Conservation (phyloP, 2,329 filamentous ascomycete genomes). For the Calycina herbarum region DNA sequence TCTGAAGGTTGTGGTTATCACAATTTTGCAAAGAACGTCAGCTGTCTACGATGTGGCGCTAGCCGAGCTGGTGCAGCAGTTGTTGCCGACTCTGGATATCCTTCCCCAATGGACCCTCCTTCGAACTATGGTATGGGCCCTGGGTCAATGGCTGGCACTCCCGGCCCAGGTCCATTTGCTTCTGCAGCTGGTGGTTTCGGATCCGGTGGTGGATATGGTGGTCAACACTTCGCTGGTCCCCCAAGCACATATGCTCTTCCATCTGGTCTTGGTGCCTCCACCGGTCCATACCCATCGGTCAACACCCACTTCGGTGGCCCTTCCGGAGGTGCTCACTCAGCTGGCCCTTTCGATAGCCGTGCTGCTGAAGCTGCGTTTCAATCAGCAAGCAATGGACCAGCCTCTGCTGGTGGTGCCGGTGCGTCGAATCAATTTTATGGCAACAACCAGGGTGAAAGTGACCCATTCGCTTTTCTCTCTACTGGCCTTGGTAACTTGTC, state of each 20-base stretch:
- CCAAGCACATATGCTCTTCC: conserved; percentile 88
- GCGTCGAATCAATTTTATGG: conserved; percentile 69
- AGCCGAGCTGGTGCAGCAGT: conserved; percentile 92
- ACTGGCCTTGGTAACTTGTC: conserved; percentile 70
- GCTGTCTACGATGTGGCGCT: conserved; percentile 92
- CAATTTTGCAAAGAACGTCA: conserved; percentile 99
- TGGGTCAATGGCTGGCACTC: conserved; percentile 81
- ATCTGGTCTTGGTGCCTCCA: conserved; percentile 77
- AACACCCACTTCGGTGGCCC: conserved; percentile 77
- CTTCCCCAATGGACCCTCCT: conserved; percentile 83
- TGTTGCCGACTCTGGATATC: conserved; percentile 89
- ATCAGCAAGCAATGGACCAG: conserved; percentile 78
- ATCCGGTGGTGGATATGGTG: conserved; percentile 60
- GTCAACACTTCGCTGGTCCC: conserved; percentile 82
- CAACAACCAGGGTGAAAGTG: conserved; percentile 60
- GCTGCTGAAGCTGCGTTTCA: conserved; percentile 94
- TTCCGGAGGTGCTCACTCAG: conserved; percentile 75
- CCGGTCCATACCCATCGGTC: conserved; percentile 78
- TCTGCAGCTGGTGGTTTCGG: conserved; percentile 69
- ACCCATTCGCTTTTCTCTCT: conserved; percentile 79
- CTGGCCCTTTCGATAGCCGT: conserved; percentile 87
- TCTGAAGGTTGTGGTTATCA: conserved; percentile 97
- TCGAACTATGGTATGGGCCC: conserved; percentile 84
- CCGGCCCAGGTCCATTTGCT: conserved; percentile 74
- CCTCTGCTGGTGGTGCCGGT: conserved; percentile 73